Evolutionary conservation across 345 rosid genomes (phyloP).

Genomic region (Excoecaria agallocha): DNA sequence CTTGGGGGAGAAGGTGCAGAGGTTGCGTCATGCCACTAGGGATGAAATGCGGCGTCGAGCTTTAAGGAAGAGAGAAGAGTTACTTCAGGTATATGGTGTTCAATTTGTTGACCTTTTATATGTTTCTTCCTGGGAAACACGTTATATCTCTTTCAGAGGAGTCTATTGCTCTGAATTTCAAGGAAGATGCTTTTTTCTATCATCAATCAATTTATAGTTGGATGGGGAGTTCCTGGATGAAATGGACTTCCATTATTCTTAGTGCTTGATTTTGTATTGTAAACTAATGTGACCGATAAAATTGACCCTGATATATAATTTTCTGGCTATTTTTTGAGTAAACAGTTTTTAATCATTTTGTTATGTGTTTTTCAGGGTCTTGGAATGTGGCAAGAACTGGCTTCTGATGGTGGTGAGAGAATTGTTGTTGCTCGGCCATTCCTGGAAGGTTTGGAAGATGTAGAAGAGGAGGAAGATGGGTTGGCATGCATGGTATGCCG

Average conservation of each 20-base stretch:
- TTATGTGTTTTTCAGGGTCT: slow-evolving; percentile 54
- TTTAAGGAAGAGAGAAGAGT: slow-evolving; percentile 72
- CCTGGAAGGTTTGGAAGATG: slow-evolving; percentile 95
- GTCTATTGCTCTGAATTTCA: background rate
- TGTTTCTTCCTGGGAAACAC: background rate
- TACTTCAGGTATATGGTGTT: slow-evolving; percentile 65
- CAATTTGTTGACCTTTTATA: background rate
- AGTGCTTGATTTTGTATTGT: background rate
- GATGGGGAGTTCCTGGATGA: background rate
- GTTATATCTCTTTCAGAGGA: background rate
- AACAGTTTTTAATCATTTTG: background rate
- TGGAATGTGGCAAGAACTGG: slow-evolving; percentile 82
- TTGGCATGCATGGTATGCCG: slow-evolving; percentile 97
- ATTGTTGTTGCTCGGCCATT: slow-evolving; percentile 74
- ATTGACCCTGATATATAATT: background rate
- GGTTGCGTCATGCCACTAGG: slow-evolving; percentile 79
- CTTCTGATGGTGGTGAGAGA: slow-evolving; percentile 90
- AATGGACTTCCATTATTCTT: background rate
- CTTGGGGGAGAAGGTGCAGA: slow-evolving; percentile 71
- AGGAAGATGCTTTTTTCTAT: background rate
- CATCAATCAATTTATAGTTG: background rate
- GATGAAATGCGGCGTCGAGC: slow-evolving; percentile 96
- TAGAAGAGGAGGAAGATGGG: slow-evolving; percentile 96
- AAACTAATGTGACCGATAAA: background rate
- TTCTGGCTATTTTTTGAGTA: background rate